These are phyloP conservation scores for Groenewaldozyma salmanticensis DNA, from an alignment of 805 yeast species.

Conservation along the genomic window DNA sequence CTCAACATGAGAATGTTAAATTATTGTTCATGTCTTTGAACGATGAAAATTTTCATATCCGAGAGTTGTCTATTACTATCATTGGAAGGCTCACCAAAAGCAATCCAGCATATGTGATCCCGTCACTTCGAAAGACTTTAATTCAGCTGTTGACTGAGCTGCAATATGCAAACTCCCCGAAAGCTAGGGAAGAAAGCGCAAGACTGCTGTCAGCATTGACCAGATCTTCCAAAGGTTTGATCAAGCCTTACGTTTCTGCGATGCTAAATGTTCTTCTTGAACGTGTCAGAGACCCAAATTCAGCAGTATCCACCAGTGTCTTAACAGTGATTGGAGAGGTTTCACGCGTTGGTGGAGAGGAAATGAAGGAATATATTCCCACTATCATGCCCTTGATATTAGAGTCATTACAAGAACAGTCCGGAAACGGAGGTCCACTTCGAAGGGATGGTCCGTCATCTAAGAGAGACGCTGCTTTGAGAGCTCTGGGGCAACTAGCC, in stretches of 20 bases:
- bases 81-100: constrained; percentile 77
- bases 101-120: constrained; percentile 94
- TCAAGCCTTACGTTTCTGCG: constrained; percentile 85
- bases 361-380: constrained; percentile 58
- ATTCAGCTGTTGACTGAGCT: constrained; percentile 78
- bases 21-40: constrained; percentile 79
- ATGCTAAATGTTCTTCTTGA: constrained; percentile 79
- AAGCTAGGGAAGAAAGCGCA: constrained; percentile 82
- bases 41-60: constrained; percentile 79
- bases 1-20: constrained; percentile 87
- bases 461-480: constrained; percentile 83
- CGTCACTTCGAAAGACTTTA: constrained; percentile 77
- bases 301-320: constrained; percentile 80
- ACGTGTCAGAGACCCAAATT: constrained; percentile 57
- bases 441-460: constrained; percentile 29
- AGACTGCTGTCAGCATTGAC: constrained; percentile 63
- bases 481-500: constrained; percentile 79
- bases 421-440: constrained; percentile 34
- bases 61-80: constrained; percentile 66
- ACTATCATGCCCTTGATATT: constrained; percentile 80
- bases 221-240: constrained; percentile 67
- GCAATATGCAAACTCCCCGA: constrained; percentile 67
- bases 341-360: constrained; percentile 70
- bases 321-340: constrained; percentile 83
- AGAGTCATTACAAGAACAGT: constrained; percentile 85